Evolutionary conservation across 306 rosid species (phyloP).

Genomic region (Heteromeles arbutifolia): DNA sequence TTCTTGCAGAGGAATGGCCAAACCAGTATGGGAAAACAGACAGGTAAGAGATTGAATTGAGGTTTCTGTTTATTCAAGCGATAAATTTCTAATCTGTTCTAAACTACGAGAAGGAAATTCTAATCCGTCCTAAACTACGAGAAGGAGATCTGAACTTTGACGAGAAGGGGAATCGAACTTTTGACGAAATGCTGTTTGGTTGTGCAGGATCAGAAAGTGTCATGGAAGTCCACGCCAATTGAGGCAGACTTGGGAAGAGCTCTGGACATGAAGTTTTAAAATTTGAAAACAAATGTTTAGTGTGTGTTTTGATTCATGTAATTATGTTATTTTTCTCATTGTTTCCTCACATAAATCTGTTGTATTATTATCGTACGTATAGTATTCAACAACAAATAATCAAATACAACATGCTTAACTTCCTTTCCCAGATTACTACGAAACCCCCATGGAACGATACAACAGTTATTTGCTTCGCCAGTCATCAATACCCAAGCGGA

Average conservation of each 20-base stretch:
- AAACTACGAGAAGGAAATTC: too few species aligned
- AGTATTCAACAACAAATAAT: neutral
- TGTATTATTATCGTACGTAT: neutral
- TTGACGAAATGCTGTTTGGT: neutral
- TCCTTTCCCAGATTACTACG: neutral
- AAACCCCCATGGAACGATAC: neutral
- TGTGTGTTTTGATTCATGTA: neutral
- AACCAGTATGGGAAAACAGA: constrained; percentile 5
- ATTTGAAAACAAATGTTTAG: too few species aligned
- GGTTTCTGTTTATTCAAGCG: neutral
- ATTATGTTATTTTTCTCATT: neutral
- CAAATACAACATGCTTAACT: neutral
- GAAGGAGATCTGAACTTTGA: neutral
- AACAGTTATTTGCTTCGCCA: neutral
- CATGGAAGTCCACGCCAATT: constrained; percentile 27
- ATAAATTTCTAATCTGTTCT: too few species aligned
- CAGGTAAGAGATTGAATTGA: constrained; percentile 12
- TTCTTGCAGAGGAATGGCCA: constrained; percentile 10
- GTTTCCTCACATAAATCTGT: neutral
- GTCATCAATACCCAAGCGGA: neutral
- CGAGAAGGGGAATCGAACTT: neutral
- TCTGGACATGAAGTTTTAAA: neutral
- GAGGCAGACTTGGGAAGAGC: constrained; percentile 34
- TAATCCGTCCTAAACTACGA: too few species aligned
- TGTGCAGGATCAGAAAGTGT: constrained; percentile 33